Base-by-base conservation (phyloP, 2,329 filamentous ascomycete species). In the Lizonia empirigonia region DNA sequence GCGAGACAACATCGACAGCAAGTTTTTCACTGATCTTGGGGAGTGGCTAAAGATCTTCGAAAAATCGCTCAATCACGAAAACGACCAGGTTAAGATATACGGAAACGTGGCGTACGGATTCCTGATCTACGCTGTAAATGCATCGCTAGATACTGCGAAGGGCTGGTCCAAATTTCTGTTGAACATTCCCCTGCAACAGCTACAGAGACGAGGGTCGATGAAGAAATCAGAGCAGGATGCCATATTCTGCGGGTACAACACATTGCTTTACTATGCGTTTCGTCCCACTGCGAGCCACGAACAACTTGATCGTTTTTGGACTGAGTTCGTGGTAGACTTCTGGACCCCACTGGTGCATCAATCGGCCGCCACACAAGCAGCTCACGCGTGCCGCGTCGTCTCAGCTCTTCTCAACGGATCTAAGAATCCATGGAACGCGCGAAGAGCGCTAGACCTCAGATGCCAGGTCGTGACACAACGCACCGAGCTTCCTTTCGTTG, bases 81-180 rank as follows among this genome's bases (percentile, higher is more conserved):
- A 96, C 56, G 76, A 81, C 3, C 76, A 81, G 10, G 67, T 72
- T 27, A 35, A 88, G 87, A 35, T 67, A 6, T 86, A 95, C 64
- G 90, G 92, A 18, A 91, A 93, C 64, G 77, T 86, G 48, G 91
- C 91, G 1, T 97, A 93, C 90, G 90, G 89, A 62, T 87, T 89
- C 44, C 85, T 97, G 35, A 83, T 94, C 16, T 96, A 88, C 67
- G 83, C 86, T 6, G 80, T 90, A 13, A 82, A 87, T 45, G 81
- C 86, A 0, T 85, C 87, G 58, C 80, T 85, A 16, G 75, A 78
- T 2, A 85, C 82, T 0, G 71, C 77, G 5, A 75, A 76, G 5
- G 78, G 78, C 2, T 71, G 65, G 66, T 64, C 64, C 5, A 64
- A 63, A 8, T 65, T 73, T 47, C 58, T 72, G 7, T 18, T 63